Base-by-base conservation (phyloP, 768 basidiomycete species). In the Gyrodon lividus region DNA sequence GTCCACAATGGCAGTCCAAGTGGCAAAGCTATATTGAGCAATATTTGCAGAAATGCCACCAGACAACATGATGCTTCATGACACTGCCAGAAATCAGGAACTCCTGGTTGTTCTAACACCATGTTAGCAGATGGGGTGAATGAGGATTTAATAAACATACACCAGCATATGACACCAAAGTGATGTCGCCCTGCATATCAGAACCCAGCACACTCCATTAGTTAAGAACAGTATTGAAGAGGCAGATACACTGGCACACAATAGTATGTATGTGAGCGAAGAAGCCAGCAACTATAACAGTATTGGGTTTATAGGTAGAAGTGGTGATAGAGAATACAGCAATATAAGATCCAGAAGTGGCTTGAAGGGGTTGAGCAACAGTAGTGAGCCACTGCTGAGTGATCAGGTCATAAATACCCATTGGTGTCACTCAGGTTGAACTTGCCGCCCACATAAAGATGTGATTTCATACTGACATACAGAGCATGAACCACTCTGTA, bases 201-300 rank as follows among this genome's bases (percentile, higher is more conserved):
- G 72, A 75, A 17, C 92, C 94, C 28, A 97, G 80, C 2, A 79
- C 66, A 45, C 74, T 84, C 94, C 95, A 99, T 65, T 87, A 84
- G 53, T 80, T 82, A n/a, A 72, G 72, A 0, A 64, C 65, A 2
- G 77, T 79, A 63, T 94, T 84, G 61, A 89, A 85, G 17, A 80
- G 70, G 65, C 96, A 99, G 35, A 98, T 82, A 2, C 81, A 84
- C 34, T 80, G 79, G 68, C 96, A 98, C 1, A 71, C 67, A 14
- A 89, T 70, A 0, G 84, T 79, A 8, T 92, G 94, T 2, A 88
- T 92, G 37, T 83, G 79, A 0, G 81, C 69, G 57, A 99, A 98
- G 2, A 86, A 83, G n/a, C 96, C 96, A 2, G 89, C 93, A 10
- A 97, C 87, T 43, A 97, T 74, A 47, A 98, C 65, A 2, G 76